These are phyloP conservation scores for Saccharomycopsis javanensis DNA, from an alignment of 805 yeast species.

Conservation along the genomic window DNA sequence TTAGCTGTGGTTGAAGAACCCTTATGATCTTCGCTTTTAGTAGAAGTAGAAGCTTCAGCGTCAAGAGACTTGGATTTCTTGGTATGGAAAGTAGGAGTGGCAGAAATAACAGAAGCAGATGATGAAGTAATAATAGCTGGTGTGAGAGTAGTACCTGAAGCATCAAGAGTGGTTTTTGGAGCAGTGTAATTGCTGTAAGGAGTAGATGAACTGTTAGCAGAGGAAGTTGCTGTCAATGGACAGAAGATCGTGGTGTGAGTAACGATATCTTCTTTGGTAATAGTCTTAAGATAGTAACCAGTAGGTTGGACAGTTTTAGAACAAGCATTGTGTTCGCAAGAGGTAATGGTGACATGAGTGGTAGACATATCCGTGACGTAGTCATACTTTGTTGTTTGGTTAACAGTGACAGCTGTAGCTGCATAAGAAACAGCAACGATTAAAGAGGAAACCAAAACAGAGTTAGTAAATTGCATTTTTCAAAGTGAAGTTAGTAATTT, in stretches of 20 bases:
- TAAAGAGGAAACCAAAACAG: background rate
- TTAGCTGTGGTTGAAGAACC: slow-evolving; percentile 1
- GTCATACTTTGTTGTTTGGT: slow-evolving; percentile 3
- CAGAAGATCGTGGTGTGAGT: slow-evolving; percentile 18
- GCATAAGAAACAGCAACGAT: background rate
- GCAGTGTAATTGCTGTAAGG: background rate
- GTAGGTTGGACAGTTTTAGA: slow-evolving; percentile 14
- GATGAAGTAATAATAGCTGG: background rate
- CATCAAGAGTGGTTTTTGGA: background rate
- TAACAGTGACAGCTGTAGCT: slow-evolving; percentile 4
- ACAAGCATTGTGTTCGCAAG: slow-evolving; percentile 17
- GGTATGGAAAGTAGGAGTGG: background rate
- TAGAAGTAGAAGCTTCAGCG: slow-evolving; percentile 3
- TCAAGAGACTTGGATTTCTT: slow-evolving; percentile 1
- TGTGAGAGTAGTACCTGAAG: background rate
- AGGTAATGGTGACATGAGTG: slow-evolving; percentile 16
- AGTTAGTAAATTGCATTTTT: slow-evolving; percentile 4
- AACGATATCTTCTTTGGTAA: slow-evolving; percentile 12
- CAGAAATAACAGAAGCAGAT: background rate
- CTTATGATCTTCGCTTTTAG: background rate
- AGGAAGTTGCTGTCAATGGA: slow-evolving; percentile 13
- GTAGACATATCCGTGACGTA: slow-evolving; percentile 11
- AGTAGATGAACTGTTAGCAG: background rate
- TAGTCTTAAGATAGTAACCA: slow-evolving; percentile 16
- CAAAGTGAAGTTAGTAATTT: background rate